A percentile compares a stretch with the other conserved stretches of the same genome.
Conservation (phyloP, 2,329 filamentous ascomycete genomes). For the Fusarium burgessii region DNA sequence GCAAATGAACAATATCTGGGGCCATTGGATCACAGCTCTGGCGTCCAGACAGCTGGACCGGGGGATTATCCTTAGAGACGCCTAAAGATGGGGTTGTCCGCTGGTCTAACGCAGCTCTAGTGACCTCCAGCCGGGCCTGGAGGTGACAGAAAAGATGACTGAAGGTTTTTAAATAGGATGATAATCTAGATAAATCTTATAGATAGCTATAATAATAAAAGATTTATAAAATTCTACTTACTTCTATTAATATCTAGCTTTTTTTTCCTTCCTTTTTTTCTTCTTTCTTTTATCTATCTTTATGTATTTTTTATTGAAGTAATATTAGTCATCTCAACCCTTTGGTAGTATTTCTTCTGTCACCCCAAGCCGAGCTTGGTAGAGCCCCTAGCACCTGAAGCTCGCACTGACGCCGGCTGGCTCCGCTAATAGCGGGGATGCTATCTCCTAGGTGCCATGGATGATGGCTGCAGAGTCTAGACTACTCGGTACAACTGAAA, state of each 20-base stretch:
- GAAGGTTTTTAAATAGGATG: too few species aligned
- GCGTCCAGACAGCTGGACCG: slow-evolving; percentile 30
- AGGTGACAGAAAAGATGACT: too few species aligned
- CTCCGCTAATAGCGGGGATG: slow-evolving; percentile 43
- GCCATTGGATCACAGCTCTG: slow-evolving; percentile 22
- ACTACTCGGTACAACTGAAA: slow-evolving; percentile 29
- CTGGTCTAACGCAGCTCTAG: slow-evolving; percentile 36
- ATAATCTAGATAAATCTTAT: too few species aligned
- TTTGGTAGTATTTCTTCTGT: too few species aligned
- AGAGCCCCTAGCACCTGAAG: slow-evolving; percentile 38
- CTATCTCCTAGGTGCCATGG: slow-evolving; percentile 33
- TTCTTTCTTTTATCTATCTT: too few species aligned
- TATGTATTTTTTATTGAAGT: too few species aligned
- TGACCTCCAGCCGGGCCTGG: slow-evolving; percentile 32
- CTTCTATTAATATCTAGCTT: too few species aligned
- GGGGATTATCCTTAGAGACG: slow-evolving; percentile 35
- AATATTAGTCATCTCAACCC: too few species aligned
- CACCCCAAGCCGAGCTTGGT: slow-evolving; percentile 2
- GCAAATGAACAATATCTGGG: slow-evolving; percentile 26
- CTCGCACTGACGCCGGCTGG: slow-evolving; percentile 42
- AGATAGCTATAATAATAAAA: too few species aligned
- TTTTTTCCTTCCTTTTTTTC: too few species aligned
- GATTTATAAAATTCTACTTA: too few species aligned
- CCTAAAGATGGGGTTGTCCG: slow-evolving; percentile 46
- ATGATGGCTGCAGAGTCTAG: slow-evolving; percentile 31